Evolutionary conservation across 768 basidiomycete genomes (phyloP), one percentile per base, ranked within the genome.

Genomic region (Crassisporium funariophilum): DNA sequence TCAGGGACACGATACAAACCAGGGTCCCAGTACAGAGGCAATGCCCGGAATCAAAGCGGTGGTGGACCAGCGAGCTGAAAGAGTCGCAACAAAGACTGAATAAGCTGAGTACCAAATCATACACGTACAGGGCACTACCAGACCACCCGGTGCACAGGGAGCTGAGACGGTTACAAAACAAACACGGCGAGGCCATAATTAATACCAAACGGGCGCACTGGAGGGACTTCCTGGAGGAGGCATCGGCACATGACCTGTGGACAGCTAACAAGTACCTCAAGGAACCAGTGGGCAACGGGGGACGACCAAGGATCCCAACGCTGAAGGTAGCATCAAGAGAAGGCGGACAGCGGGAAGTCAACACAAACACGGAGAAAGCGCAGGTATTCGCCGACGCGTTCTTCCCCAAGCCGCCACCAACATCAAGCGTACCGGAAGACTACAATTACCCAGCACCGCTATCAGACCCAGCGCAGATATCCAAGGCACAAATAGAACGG

Each of bases 141-240:
- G 13, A 29, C 27, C 27, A 29, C 27, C 27, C 27, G 7, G 7
- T 7, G 7, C 27, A 29, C 13, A 13, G 13, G 27, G 27, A 29
- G 13, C 27, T n/a, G n/a, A n/a, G n/a, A n/a, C n/a, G n/a, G n/a
- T n/a, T n/a, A n/a, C n/a, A n/a, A n/a, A n/a, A n/a, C n/a, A n/a
- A 29, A 29, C 13, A 29, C 13, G 27, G 27, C 27, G 27, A 29
- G 27, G 27, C 27, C 27, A 29, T 29, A 7, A 7, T 29, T 7
- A 29, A 29, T 7, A 13, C 27, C 7, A 29, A 29, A 13, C 13
- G 27, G 2, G 35, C 23, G 2, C 46, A 59, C 25, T 69, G 60
- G 63, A 46, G 46, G 7, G 41, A 57, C 5, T 71, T 50, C 53
- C 54, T 66, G 5, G 57, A 63, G 16, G 39, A 54, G 2, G 40